Evolutionary conservation across 129 eudicot genomes (phyloP).

Genomic region (Pittosporum tobira): DNA sequence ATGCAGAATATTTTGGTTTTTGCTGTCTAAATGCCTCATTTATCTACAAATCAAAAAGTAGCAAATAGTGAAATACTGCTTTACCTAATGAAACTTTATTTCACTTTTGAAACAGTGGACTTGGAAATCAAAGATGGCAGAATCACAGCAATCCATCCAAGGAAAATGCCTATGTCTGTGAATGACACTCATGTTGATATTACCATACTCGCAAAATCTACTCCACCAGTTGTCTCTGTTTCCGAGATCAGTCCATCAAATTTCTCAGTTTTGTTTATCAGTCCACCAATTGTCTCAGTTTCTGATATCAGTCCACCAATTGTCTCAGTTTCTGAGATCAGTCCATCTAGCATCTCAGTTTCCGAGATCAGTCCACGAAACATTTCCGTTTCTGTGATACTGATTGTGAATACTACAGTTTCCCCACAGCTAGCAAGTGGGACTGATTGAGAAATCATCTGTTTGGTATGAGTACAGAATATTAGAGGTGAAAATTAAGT

Average conservation of each 20-base stretch:
- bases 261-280: not conserved
- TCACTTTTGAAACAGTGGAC: conserved; percentile 16
- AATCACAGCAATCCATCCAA: not conserved
- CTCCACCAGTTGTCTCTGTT: conserved; percentile 16
- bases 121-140: conserved; percentile 22
- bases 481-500: not conserved
- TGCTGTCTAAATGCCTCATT: no score
- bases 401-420: conserved; percentile 1
- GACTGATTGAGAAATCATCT: not conserved
- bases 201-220: conserved; percentile 13
- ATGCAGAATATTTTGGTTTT: not conserved
- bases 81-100: not conserved
- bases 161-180: not conserved
- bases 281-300: no score
- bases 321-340: no score
- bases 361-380: no score
- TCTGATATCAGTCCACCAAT: no score
- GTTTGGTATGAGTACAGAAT: not conserved
- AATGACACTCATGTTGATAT: conserved; percentile 12
- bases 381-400: no score
- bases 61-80: no score
- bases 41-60: no score
- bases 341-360: no score
- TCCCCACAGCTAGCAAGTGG: conserved; percentile 6
- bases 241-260: no score